phyloP scores from a whole-genome alignment of 352 stramenopile species.

The Globisporangium camurandrum region DNA sequence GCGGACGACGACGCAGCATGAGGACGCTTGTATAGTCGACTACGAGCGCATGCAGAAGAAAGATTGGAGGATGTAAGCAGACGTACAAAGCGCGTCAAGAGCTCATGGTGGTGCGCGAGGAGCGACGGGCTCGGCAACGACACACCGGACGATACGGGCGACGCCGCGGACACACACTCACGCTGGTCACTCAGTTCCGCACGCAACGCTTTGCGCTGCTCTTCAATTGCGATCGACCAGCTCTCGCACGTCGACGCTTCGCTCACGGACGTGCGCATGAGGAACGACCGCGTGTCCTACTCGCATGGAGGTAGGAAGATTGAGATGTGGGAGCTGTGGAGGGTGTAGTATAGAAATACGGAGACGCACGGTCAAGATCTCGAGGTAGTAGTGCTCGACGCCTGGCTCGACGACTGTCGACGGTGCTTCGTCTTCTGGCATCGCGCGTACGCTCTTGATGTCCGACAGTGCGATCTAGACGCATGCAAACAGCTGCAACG shows the following conservation, averaged over 20 bases:
- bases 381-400: constrained; percentile 74
- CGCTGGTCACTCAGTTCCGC: constrained; percentile 42
- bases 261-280: constrained; percentile 61
- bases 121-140: constrained; percentile 60
- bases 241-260: constrained; percentile 77
- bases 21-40: constrained; percentile 74
- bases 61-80: constrained; percentile 3
- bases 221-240: constrained; percentile 79
- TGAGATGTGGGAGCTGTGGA: too few species aligned
- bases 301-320: background rate
- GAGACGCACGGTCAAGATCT: constrained; percentile 55
- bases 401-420: constrained; percentile 38
- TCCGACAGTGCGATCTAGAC: constrained; percentile 43
- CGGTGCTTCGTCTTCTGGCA: constrained; percentile 65
- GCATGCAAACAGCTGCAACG: too few species aligned
- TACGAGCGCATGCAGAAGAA: constrained; percentile 5
- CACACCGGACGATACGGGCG: constrained; percentile 19
- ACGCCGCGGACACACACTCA: constrained; percentile 24
- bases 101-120: constrained; percentile 66
- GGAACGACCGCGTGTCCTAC: constrained; percentile 59
- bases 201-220: constrained; percentile 68
- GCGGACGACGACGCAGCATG: constrained; percentile 52
- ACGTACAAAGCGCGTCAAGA: constrained; percentile 81
- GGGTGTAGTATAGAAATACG: too few species aligned
- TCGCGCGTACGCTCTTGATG: constrained; percentile 66